Evolutionary conservation across 495 filamentous ascomycete species (phyloP).

Genomic region (Penicillium paradoxum): DNA sequence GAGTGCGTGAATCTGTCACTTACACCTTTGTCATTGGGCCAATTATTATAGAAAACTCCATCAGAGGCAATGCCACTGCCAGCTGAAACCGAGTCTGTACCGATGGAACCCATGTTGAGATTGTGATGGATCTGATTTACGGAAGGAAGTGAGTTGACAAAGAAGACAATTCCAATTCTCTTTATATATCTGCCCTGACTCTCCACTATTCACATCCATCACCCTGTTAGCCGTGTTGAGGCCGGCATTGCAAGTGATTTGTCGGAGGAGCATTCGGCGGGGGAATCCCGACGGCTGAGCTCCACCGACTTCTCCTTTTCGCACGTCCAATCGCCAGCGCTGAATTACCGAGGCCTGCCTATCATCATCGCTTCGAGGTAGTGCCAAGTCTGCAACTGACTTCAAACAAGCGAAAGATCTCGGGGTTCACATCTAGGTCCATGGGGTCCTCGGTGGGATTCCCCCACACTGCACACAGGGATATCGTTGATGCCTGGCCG

Average conservation of each 20-base stretch:
- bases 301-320: neutral
- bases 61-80: neutral
- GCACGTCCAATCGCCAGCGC: slow-evolving; percentile 4
- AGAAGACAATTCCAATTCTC: neutral
- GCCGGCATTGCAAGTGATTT: too few species aligned
- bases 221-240: too few species aligned
- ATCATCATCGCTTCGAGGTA: neutral
- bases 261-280: slow-evolving; percentile 5
- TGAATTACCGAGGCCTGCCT: slow-evolving; percentile 5
- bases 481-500: neutral
- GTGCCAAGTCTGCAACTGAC: neutral
- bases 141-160: neutral
- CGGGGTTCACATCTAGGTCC: neutral
- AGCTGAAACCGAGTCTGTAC: neutral
- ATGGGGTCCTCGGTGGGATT: neutral
- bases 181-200: neutral
- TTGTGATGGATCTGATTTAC: neutral
- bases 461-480: neutral
- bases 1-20: neutral
- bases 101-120: slow-evolving; percentile 8
- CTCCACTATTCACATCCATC: neutral
- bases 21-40: slow-evolving; percentile 27
- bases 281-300: slow-evolving; percentile 22
- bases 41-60: slow-evolving; percentile 17
- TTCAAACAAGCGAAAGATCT: slow-evolving; percentile 1